phyloP scores from a whole-genome alignment of 768 basidiomycete species.

The Leccinum rimulosum region DNA sequence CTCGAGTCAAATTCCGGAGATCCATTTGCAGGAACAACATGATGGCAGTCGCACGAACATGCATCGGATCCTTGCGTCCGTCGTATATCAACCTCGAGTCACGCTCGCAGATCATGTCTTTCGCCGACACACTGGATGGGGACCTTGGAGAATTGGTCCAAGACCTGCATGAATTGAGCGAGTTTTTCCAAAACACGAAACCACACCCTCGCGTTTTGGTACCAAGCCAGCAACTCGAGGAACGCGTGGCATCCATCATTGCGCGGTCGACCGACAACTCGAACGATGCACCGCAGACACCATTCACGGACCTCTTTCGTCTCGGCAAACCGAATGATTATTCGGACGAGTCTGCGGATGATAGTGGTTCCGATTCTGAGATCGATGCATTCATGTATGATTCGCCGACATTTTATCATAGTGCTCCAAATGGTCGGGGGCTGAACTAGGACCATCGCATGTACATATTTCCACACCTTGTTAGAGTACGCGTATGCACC shows the following conservation, averaged over 20 bases:
- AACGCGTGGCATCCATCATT: slow-evolving; percentile 77
- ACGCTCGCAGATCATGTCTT: slow-evolving; percentile 37
- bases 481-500: slow-evolving; percentile 5
- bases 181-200: slow-evolving; percentile 60
- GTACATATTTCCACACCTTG: not conserved
- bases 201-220: slow-evolving; percentile 35
- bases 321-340: slow-evolving; percentile 38
- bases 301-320: slow-evolving; percentile 73
- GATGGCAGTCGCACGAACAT: slow-evolving; percentile 83
- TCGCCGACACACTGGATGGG: slow-evolving; percentile 44
- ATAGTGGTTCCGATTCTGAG: slow-evolving; percentile 36
- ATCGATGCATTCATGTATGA: slow-evolving; percentile 64
- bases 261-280: slow-evolving; percentile 67
- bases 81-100: slow-evolving; percentile 74
- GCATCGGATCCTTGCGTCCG: slow-evolving; percentile 64
- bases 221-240: slow-evolving; percentile 65
- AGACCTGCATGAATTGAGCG: slow-evolving; percentile 72
- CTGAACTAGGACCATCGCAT: slow-evolving; percentile 10
- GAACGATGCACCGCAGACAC: slow-evolving; percentile 67
- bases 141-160: slow-evolving; percentile 77
- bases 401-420: slow-evolving; percentile 44
- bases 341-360: slow-evolving; percentile 50
- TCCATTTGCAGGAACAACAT: slow-evolving; percentile 73
- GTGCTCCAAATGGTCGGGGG: slow-evolving; percentile 43
- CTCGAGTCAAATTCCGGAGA: slow-evolving; percentile 59